Conservation (phyloP, 2,329 filamentous ascomycete genomes). For the Calonectria multiphialidica region DNA sequence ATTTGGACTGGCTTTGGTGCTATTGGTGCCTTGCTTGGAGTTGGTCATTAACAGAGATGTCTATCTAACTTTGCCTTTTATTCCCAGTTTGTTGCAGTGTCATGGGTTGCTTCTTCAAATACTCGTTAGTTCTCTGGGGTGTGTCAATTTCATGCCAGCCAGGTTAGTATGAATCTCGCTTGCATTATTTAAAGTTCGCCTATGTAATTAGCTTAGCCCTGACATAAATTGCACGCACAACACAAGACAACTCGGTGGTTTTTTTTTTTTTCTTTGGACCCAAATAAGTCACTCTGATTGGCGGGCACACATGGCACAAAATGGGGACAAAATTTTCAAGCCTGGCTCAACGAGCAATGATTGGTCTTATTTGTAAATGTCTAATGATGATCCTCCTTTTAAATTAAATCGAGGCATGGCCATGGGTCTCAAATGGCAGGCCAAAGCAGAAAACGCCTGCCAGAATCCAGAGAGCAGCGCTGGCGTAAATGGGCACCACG, state of each 20-base stretch:
- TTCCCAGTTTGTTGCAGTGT: too few relatives aligned
- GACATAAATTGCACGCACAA: too few relatives aligned
- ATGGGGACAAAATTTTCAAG: neutral
- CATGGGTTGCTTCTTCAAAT: too few relatives aligned
- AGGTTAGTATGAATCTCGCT: too few relatives aligned
- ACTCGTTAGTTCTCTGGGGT: too few relatives aligned
- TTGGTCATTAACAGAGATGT: neutral
- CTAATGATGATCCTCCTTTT: neutral
- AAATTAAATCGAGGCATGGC: conserved; percentile 47
- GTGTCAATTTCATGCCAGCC: too few relatives aligned
- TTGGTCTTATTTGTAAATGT: neutral
- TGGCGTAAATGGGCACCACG: conserved; percentile 57
- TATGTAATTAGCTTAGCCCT: too few relatives aligned
- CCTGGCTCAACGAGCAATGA: neutral
- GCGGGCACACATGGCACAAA: neutral
- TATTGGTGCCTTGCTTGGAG: neutral
- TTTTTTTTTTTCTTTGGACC: too few relatives aligned
- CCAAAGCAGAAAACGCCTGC: conserved; percentile 56
- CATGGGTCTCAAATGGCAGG: conserved; percentile 59
- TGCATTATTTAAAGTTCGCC: too few relatives aligned
- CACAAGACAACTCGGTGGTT: too few relatives aligned
- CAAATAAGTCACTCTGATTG: too few relatives aligned
- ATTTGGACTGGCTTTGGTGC: neutral
- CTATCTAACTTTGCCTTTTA: too few relatives aligned
- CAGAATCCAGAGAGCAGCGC: conserved; percentile 57